Evolutionary conservation across 2,329 filamentous ascomycete genomes (phyloP), one percentile per base, ranked within the genome.

Genomic region (Sporothrix luriei): DNA sequence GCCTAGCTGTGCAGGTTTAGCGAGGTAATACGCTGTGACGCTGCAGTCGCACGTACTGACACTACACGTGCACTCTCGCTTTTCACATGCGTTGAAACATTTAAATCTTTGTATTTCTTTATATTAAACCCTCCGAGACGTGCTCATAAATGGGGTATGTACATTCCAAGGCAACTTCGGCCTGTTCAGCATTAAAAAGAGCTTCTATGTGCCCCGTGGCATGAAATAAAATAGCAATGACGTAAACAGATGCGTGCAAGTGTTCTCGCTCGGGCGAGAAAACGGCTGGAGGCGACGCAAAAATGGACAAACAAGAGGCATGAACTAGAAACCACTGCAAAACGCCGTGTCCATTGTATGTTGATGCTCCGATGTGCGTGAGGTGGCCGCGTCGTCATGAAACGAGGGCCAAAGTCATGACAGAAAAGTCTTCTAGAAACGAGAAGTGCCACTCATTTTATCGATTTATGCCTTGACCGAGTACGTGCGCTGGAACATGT

Each of bases 401-500:
- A 10, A 14, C n/a, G 26, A 24, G 33, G 21, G 49, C 33, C 40
- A 52, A 52, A 38, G 43, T 40, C 11, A 10, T 29, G 24, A 69
- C 49, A 67, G 16, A 24, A 57, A 21, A 68, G 40, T 49, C 48
- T 21, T 16, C 24, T 19, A 21, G 19, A 19, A 21, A n/a, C 48
- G 48, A 49, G 19, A 7, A 21, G 14, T 16, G 16, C 6, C 9
- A 9, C 29, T 10, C 19, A 38, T 21, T 29, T 5, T 5, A n/a
- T 43, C 4, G 19, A 11, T 33, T 68, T 87, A 94, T 79, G 85
- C 89, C 86, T 94, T 91, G 82, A 94, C 78, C 69, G 84, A 82
- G 81, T 95, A 95, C 78, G 87, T 86, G 76, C 92, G 88, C 83
- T 91, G 89, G 89, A 92, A 95, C 91, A 93, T 93, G 75, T 92